Percentiles rank a stretch among this genome's conserved stretches.
Conservation (phyloP, 176 grass and related monocot species). For the Avena atlantica region DNA sequence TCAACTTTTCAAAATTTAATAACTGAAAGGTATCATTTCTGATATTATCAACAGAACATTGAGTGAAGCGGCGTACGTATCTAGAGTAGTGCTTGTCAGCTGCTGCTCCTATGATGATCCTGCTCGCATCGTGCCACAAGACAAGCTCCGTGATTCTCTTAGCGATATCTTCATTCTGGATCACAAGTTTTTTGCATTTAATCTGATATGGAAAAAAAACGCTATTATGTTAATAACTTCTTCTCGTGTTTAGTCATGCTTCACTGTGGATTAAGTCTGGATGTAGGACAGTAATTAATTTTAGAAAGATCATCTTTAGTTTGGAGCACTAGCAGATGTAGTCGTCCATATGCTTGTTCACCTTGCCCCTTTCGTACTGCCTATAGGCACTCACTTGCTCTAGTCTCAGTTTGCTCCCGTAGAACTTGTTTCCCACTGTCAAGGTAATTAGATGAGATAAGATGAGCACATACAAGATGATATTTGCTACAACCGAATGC, state of each 20-base stretch:
- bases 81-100: conserved; percentile 59
- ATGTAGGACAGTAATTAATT: not conserved
- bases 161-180: conserved; percentile 54
- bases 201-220: conserved; percentile 48
- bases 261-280: conserved; percentile 6
- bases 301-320: conserved; percentile 48
- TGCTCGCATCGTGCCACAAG: conserved; percentile 40
- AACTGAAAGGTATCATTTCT: conserved; percentile 17
- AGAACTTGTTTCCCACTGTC: conserved; percentile 65
- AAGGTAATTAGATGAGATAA: conserved; percentile 19
- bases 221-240: not conserved
- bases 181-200: conserved; percentile 58
- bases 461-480: not conserved
- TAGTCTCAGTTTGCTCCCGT: conserved; percentile 49
- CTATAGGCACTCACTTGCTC: conserved; percentile 56
- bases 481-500: no score
- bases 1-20: conserved; percentile 63
- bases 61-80: not conserved
- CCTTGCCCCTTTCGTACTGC: conserved; percentile 51
- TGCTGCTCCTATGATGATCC: conserved; percentile 76
- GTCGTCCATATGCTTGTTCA: conserved; percentile 48
- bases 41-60: not conserved
- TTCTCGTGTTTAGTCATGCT: not conserved
- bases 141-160: conserved; percentile 61
- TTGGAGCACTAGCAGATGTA: conserved; percentile 57